Percentiles rank a stretch among this genome's conserved stretches.
Conservation (phyloP, 345 rosid species). For the Eucalyptus coolabah region DNA sequence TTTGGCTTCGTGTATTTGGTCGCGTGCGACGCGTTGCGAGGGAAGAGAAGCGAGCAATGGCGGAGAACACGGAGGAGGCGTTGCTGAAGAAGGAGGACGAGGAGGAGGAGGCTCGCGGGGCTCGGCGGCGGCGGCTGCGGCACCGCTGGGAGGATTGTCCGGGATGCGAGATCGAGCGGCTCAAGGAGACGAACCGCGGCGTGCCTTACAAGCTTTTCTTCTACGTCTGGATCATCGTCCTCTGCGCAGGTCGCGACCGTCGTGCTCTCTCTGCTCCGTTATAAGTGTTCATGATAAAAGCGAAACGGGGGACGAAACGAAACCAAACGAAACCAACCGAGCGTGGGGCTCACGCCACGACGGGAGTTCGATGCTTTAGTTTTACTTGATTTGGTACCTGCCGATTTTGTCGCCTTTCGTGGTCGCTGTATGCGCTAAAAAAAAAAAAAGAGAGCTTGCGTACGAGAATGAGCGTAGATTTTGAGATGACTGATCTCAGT, state of each 20-base stretch:
- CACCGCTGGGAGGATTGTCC: conserved; percentile 25
- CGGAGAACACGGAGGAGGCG: neutral
- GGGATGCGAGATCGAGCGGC: conserved; percentile 35
- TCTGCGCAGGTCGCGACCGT: conserved; percentile 27
- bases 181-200: conserved; percentile 10
- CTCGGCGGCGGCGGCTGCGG: neutral
- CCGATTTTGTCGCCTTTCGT: neutral
- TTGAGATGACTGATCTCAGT: neutral
- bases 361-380: neutral
- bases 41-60: neutral
- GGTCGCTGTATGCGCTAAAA: neutral
- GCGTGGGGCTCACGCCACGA: neutral
- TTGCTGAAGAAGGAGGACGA: conserved; percentile 2
- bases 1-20: neutral
- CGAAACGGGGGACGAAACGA: neutral
- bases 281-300: neutral
- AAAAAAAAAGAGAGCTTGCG: neutral
- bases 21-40: neutral
- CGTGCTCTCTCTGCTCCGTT: neutral
- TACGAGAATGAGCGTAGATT: neutral
- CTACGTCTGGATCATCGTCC: conserved; percentile 42
- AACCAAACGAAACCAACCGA: neutral
- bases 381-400: neutral
- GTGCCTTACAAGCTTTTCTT: conserved; percentile 32
- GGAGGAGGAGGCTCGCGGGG: neutral